phyloP scores from a whole-genome alignment of 2,329 filamentous ascomycete genomes.

The Microdochium bolleyi region DNA sequence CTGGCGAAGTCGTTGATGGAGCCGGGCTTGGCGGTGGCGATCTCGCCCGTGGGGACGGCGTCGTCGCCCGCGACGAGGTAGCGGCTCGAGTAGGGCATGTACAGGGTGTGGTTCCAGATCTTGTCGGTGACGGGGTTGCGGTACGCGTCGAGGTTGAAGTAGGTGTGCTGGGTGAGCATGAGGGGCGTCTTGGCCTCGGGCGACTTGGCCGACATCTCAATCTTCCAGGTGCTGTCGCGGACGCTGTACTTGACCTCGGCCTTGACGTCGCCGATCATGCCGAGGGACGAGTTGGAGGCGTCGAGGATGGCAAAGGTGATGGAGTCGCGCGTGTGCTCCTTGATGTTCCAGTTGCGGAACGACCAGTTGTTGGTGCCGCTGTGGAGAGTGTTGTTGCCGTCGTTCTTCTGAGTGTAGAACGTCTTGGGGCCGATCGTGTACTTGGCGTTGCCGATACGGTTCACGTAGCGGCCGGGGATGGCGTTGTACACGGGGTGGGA shows the following conservation, averaged over 20 bases:
- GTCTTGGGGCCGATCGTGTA: conserved; percentile 45
- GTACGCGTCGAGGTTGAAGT: conserved; percentile 63
- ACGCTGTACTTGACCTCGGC: conserved; percentile 57
- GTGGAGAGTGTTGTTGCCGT: conserved; percentile 46
- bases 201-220: conserved; percentile 51
- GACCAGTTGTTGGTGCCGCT: conserved; percentile 55
- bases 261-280: conserved; percentile 54
- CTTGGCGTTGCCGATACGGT: conserved; percentile 51
- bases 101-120: conserved; percentile 54
- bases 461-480: conserved; percentile 56
- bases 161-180: conserved; percentile 59
- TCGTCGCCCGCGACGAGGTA: conserved; percentile 48
- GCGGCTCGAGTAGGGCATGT: conserved; percentile 52
- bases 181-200: conserved; percentile 42
- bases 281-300: conserved; percentile 45
- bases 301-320: conserved; percentile 62
- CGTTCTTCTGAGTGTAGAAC: conserved; percentile 47
- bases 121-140: conserved; percentile 45
- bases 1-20: conserved; percentile 63
- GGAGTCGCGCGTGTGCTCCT: conserved; percentile 41
- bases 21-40: conserved; percentile 44
- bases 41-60: conserved; percentile 52
- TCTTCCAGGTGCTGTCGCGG: conserved; percentile 45
- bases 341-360: conserved; percentile 54
- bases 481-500: conserved; percentile 54